Evolutionary conservation across 176 grass and related monocot genomes (phyloP), one percentile per base, ranked within the genome.

Genomic region (Microstegium vimineum): DNA sequence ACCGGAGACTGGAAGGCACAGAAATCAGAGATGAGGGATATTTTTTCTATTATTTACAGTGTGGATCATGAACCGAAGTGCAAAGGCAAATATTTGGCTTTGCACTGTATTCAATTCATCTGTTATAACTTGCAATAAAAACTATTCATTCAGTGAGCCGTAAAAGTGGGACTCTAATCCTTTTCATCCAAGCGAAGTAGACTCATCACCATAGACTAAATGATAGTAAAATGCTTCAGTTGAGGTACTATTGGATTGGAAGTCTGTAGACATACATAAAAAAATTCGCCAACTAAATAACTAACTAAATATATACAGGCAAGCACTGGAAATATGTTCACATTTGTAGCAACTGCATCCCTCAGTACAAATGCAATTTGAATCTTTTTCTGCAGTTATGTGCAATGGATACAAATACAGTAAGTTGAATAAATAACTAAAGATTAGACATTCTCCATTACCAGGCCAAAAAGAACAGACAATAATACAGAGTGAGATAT

Each of bases 61-160:
- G 8, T 49, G 56, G 69, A 34, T 54, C 11, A 31, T 66, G 69
- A 6, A 59, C 32, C 49, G 8, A 35, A 28, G 32, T 57, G 60
- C 43, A 32, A 80, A 86, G 34, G 77, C 84, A 86, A 86, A 86
- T 59, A 17, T 86, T 45, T 86, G 75, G 84, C 46, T 86, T 75
- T 86, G 84, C 77, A 41, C 1, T 33, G 32, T 36, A 35, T 62
- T 65, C 70, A 22, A 51, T 71, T 35, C 41, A 54, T 79, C 1
- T 11, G 16, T 23, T 72, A 85, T 30, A 73, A 79, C 52, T 28
- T 28, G 41, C 13, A 74, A 72, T 15, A 27, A 49, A 43, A 15
- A 3, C 12, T 26, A 26, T 35, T 37, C 3, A 26, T 59, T 57
- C 56, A 20, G 11, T 38, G 1, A 60, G n/a, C 56, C 9, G 56